These are phyloP conservation scores for Acanthamoeba polyphaga DNA, from an alignment of 208 protist species.

Conservation along the genomic window DNA sequence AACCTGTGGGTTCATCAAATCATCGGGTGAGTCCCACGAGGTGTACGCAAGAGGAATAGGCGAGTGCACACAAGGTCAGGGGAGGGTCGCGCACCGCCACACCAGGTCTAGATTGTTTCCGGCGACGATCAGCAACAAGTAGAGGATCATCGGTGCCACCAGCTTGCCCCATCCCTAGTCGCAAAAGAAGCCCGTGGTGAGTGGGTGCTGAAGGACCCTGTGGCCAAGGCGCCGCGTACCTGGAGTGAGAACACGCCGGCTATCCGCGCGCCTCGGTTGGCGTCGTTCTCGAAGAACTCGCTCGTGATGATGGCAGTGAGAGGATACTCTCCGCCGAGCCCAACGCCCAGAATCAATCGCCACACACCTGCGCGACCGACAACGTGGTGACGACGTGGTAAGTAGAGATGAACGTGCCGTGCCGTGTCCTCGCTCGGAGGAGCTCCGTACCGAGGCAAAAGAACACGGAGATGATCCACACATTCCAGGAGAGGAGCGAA, in stretches of 20 bases:
- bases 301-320: constrained; percentile 83
- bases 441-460: constrained; percentile 32
- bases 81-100: not conserved
- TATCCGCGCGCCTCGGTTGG: constrained; percentile 70
- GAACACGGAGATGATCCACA: constrained; percentile 36
- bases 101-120: not conserved
- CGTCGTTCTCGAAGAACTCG: constrained; percentile 77
- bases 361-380: constrained; percentile 68
- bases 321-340: constrained; percentile 90
- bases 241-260: constrained; percentile 87
- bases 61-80: too few relatives aligned
- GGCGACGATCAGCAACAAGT: constrained; percentile 15
- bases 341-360: constrained; percentile 84
- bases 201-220: too few relatives aligned
- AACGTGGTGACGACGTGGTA: not conserved
- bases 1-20: not conserved
- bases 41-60: not conserved
- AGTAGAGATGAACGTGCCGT: not conserved
- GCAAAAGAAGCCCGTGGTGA: too few relatives aligned
- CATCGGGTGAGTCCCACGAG: not conserved
- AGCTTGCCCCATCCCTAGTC: constrained; percentile 33
- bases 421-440: not conserved
- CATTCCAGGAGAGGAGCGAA: constrained; percentile 44
- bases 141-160: constrained; percentile 4
- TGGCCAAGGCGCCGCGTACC: not conserved